Percentiles rank a stretch among this genome's conserved stretches.
Conservation (phyloP, 2,329 filamentous ascomycete species). For the Aureobasidium pullulans region DNA sequence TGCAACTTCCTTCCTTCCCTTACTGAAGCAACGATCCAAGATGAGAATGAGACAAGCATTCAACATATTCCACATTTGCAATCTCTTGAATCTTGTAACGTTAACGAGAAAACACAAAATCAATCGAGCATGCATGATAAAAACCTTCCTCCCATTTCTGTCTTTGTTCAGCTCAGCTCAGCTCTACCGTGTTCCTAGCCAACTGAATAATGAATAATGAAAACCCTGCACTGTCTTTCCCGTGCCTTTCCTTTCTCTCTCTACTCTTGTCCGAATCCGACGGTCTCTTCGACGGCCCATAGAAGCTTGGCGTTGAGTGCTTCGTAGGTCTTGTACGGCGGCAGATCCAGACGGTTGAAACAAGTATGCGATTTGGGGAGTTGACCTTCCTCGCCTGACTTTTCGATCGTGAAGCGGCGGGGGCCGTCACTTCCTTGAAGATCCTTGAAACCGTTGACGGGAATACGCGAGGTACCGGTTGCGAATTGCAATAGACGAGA, state of each 20-base stretch:
- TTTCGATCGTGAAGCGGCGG: constrained; percentile 93
- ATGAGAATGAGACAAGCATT: neutral
- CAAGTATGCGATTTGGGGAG: constrained; percentile 97
- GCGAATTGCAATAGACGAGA: constrained; percentile 93
- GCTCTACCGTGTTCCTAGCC: neutral
- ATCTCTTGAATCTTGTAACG: neutral
- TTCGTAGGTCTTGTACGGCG: constrained; percentile 84
- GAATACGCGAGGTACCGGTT: constrained; percentile 93
- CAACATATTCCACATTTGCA: neutral
- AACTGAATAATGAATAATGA: no score
- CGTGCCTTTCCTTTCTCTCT: neutral
- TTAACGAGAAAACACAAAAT: neutral
- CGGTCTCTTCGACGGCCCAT: constrained; percentile 96
- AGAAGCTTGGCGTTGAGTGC: constrained; percentile 82
- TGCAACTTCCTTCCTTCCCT: no score
- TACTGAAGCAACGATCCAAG: no score
- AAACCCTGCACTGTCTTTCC: no score
- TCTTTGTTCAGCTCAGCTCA: neutral
- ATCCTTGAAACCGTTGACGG: constrained; percentile 99
- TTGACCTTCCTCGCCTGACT: constrained; percentile 83
- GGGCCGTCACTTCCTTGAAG: constrained; percentile 94
- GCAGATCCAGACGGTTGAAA: constrained; percentile 95
- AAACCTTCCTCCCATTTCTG: neutral
- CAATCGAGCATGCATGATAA: neutral
- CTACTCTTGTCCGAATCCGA: constrained; percentile 97